phyloP scores from a whole-genome alignment of 345 rosid species.

The Eutrema heterophyllum region DNA sequence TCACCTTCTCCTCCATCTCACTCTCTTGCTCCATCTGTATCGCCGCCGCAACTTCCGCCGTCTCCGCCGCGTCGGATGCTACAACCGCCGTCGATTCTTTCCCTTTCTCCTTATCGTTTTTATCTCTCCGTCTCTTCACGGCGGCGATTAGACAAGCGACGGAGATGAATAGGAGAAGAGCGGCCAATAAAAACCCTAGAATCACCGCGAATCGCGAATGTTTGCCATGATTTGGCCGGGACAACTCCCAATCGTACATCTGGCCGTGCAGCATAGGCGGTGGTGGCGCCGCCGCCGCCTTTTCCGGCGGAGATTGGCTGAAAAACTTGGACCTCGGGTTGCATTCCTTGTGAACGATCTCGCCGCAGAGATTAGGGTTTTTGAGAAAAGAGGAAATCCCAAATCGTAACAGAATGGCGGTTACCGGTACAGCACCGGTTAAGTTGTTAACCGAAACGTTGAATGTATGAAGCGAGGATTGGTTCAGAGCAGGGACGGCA shows the following conservation, averaged over 20 bases:
- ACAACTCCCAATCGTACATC: constrained; percentile 43
- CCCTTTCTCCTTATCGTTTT: background rate
- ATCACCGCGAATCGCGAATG: constrained; percentile 43
- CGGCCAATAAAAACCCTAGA: constrained; percentile 50
- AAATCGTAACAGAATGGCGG: constrained; percentile 51
- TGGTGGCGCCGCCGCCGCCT: constrained; percentile 45
- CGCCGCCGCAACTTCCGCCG: constrained; percentile 50
- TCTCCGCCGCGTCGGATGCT: constrained; percentile 36
- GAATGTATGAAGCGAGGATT: constrained; percentile 60
- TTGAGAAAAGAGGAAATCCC: constrained; percentile 48
- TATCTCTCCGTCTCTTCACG: constrained; percentile 43
- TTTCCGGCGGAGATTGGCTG: constrained; percentile 30
- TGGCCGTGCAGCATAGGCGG: constrained; percentile 42
- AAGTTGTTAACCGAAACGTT: constrained; percentile 68
- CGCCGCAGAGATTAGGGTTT: constrained; percentile 84
- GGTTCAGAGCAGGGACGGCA: constrained; percentile 65
- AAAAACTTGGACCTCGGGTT: constrained; percentile 61
- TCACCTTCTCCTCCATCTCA: constrained; percentile 80
- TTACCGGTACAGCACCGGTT: constrained; percentile 69
- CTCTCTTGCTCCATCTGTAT: constrained; percentile 68
- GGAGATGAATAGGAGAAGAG: constrained; percentile 44
- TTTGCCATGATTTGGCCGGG: constrained; percentile 28
- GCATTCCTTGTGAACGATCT: constrained; percentile 81
- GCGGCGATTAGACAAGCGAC: constrained; percentile 51
- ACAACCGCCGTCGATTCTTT: constrained; percentile 26